Percentiles rank a stretch among this genome's conserved stretches.
Evolutionary conservation across 331 rosid species (phyloP).

Genomic region (Quercus lobata): DNA sequence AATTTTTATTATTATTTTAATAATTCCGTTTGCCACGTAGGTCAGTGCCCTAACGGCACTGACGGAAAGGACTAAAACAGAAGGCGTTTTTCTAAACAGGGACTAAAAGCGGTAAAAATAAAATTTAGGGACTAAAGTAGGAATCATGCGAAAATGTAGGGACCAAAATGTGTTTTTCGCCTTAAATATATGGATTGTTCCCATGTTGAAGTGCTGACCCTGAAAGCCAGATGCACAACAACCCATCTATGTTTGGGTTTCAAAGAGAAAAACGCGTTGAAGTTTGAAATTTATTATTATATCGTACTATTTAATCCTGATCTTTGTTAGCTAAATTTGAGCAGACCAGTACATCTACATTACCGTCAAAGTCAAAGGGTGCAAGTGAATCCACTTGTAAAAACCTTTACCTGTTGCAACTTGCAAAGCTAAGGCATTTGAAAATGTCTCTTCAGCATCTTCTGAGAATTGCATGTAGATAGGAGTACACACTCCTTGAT

Average conservation of each 20-base stretch:
- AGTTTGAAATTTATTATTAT: background rate
- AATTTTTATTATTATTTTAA: too few relatives aligned
- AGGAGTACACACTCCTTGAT: slow-evolving; percentile 67
- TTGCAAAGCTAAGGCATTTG: slow-evolving; percentile 48
- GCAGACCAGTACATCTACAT: background rate
- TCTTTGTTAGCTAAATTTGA: background rate
- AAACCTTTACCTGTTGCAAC: slow-evolving; percentile 52
- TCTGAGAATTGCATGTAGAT: slow-evolving; percentile 81
- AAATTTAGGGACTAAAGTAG: too few relatives aligned
- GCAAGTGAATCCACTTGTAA: background rate
- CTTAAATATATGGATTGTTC: background rate
- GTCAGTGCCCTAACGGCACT: too few relatives aligned
- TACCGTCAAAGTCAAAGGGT: background rate
- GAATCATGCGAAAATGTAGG: too few relatives aligned
- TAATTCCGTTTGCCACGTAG: too few relatives aligned
- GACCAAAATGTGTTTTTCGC: too few relatives aligned
- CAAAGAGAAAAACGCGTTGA: background rate
- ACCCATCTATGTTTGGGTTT: background rate
- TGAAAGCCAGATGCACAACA: background rate
- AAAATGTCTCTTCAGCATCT: slow-evolving; percentile 86
- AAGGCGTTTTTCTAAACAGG: too few relatives aligned
- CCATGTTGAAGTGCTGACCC: background rate
- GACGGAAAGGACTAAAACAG: too few relatives aligned
- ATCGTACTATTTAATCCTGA: background rate
- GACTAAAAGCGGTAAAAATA: too few relatives aligned